These are phyloP conservation scores for Lasiosphaeria miniovina DNA, from an alignment of 495 filamentous ascomycete genomes.

Conservation along the genomic window DNA sequence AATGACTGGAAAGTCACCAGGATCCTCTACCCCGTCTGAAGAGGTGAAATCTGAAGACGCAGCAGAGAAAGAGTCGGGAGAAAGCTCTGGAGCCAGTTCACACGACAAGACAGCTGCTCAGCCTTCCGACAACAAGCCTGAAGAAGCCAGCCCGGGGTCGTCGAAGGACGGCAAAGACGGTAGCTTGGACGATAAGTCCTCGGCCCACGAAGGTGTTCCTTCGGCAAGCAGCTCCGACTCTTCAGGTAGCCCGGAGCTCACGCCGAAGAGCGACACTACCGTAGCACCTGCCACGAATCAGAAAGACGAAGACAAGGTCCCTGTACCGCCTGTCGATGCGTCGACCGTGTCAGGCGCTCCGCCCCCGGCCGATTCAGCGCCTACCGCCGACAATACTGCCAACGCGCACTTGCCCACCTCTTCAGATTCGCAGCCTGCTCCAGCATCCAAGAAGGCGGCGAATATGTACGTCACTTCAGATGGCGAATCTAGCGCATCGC, in stretches of 20 bases:
- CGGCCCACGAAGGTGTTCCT: constrained; percentile 5
- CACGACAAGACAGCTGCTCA: too few relatives aligned
- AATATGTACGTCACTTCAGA: constrained; percentile 38
- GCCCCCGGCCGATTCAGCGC: constrained; percentile 15
- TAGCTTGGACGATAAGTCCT: constrained; percentile 5
- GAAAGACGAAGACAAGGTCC: constrained; percentile 31
- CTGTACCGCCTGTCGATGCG: constrained; percentile 26
- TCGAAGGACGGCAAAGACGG: too few relatives aligned
- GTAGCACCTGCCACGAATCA: constrained; percentile 17
- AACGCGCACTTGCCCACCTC: neutral
- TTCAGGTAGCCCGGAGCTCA: constrained; percentile 25
- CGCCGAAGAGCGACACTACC: constrained; percentile 31
- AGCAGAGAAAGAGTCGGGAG: too few relatives aligned
- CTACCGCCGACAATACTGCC: neutral
- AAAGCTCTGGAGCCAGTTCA: too few relatives aligned
- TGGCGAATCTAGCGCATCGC: constrained; percentile 48
- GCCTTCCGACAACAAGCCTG: too few relatives aligned
- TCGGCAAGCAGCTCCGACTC: constrained; percentile 23
- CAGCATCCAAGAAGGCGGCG: constrained; percentile 20
- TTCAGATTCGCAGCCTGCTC: neutral
- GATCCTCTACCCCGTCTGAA: constrained; percentile 2
- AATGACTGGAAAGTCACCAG: constrained; percentile 5
- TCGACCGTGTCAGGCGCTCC: constrained; percentile 26
- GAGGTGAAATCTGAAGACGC: neutral
- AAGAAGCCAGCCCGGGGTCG: too few relatives aligned